These are phyloP conservation scores for Torrubiellomyces zombiae DNA, from an alignment of 2,329 filamentous ascomycete genomes.

Conservation along the genomic window DNA sequence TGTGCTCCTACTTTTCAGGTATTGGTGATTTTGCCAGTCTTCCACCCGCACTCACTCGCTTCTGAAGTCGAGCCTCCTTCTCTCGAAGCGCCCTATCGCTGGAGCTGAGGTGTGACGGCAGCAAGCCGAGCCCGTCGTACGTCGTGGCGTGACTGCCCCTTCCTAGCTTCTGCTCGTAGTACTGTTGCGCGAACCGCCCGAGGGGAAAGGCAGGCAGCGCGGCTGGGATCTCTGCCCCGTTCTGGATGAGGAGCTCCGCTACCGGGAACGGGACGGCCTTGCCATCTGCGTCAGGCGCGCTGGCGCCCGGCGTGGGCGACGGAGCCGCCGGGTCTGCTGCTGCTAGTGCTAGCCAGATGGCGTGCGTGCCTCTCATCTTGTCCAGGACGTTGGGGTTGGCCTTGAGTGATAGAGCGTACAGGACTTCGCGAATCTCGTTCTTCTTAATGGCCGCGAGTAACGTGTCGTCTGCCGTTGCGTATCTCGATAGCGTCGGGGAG, in stretches of 20 bases:
- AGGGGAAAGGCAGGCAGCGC: constrained; percentile 68
- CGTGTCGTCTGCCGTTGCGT: constrained; percentile 68
- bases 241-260: constrained; percentile 82
- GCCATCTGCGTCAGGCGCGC: constrained; percentile 25
- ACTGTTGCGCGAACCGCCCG: constrained; percentile 62
- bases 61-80: constrained; percentile 54
- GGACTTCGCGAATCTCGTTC: constrained; percentile 85
- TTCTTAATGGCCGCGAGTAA: constrained; percentile 86
- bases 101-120: constrained; percentile 30
- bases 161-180: constrained; percentile 62
- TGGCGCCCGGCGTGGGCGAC: constrained; percentile 27
- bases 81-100: constrained; percentile 40
- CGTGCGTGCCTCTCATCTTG: constrained; percentile 73
- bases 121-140: constrained; percentile 41
- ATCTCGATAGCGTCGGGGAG: constrained; percentile 58
- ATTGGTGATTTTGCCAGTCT: constrained; percentile 50
- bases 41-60: constrained; percentile 63
- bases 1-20: constrained; percentile 39
- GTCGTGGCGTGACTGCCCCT: constrained; percentile 25
- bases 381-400: constrained; percentile 81
- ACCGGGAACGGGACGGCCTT: constrained; percentile 62
- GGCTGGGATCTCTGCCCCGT: constrained; percentile 74
- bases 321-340: constrained; percentile 83
- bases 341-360: constrained; percentile 78
- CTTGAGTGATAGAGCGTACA: constrained; percentile 73